These are phyloP conservation scores for Agarophyton chilense DNA, from an alignment of 23 red algal genomes.

Conservation along the genomic window DNA sequence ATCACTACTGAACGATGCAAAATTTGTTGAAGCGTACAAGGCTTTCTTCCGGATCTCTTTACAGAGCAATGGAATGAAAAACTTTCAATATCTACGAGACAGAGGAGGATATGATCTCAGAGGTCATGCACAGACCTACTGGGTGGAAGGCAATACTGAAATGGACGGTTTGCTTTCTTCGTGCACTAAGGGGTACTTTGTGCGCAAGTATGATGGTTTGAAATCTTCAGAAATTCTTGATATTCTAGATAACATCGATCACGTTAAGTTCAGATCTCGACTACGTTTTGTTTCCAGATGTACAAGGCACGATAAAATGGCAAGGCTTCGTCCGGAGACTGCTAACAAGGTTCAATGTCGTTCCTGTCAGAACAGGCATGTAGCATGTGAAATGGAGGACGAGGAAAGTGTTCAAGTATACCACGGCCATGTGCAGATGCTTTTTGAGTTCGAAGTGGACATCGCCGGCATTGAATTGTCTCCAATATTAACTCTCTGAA, in stretches of 20 bases:
- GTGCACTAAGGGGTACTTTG: no score
- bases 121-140: no score
- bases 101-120: neutral
- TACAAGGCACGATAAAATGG: neutral
- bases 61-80: neutral
- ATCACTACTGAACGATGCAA: neutral
- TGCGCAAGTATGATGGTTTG: constrained; percentile 8
- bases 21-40: constrained; percentile 12
- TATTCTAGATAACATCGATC: neutral
- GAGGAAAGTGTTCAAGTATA: neutral
- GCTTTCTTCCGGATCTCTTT: no score
- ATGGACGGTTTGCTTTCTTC: no score
- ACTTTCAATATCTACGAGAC: neutral
- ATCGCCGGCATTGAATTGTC: neutral
- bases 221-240: neutral
- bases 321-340: neutral
- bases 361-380: neutral
- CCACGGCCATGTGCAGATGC: neutral
- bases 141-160: no score
- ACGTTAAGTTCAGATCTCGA: neutral
- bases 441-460: no score
- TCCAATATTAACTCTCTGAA: neutral
- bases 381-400: neutral
- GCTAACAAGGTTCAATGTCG: neutral
- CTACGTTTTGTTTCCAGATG: neutral